phyloP scores from a whole-genome alignment of 345 rosid genomes.

The Arabis hirsuta region DNA sequence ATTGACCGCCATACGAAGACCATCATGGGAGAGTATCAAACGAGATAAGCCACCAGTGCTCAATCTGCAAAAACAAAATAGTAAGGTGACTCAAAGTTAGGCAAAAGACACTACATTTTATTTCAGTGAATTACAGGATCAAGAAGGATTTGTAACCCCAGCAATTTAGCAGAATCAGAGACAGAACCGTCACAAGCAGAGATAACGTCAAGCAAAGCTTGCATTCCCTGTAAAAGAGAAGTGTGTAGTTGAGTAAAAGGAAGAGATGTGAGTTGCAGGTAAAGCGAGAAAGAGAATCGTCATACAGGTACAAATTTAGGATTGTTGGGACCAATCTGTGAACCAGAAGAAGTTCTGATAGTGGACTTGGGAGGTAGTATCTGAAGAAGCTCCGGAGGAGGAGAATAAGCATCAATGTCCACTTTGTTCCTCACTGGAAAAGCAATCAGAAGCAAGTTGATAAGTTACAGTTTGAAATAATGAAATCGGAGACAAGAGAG shows the following conservation, averaged over 20 bases:
- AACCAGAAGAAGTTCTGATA: constrained; percentile 67
- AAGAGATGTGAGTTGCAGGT: neutral
- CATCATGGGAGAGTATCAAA: constrained; percentile 80
- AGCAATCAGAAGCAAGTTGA: neutral
- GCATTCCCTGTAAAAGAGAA: constrained; percentile 70
- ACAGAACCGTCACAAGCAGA: constrained; percentile 82
- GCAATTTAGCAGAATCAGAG: constrained; percentile 71
- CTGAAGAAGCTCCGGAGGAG: constrained; percentile 83
- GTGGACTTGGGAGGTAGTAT: constrained; percentile 85
- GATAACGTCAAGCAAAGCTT: constrained; percentile 79
- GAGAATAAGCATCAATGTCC: constrained; percentile 61
- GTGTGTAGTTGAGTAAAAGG: neutral
- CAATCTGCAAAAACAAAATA: constrained; percentile 54
- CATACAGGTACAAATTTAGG: constrained; percentile 77
- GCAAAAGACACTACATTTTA: neutral
- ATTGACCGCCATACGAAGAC: constrained; percentile 83
- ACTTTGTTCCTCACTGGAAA: constrained; percentile 70
- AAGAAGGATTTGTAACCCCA: constrained; percentile 55
- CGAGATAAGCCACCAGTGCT: constrained; percentile 95
- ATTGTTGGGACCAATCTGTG: constrained; percentile 93
- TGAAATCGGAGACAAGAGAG: neutral
- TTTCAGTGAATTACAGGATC: neutral
- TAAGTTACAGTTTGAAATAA: neutral
- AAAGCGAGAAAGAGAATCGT: neutral
- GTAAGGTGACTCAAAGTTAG: neutral